Base-by-base conservation (phyloP, 2,329 filamentous ascomycete genomes). In the Colletotrichum karsti region DNA sequence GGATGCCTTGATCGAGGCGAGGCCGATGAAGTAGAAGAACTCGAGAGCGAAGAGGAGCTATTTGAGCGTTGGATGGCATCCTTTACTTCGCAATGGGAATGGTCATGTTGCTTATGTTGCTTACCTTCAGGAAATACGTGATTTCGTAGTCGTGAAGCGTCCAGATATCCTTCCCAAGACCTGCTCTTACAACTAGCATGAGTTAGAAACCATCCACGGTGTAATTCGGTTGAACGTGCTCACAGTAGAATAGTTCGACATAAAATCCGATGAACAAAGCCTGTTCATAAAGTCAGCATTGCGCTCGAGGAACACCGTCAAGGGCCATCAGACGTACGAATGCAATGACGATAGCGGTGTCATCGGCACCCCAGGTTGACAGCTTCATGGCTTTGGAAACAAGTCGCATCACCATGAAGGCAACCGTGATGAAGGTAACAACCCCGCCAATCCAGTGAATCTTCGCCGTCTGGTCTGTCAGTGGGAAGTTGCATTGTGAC, bases 121-220 rank as follows among this genome's bases (percentile, higher is more conserved):
- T 2, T 69, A 79, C 74, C 69, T 74, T 77, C 44, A 81, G 72
- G 5, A 75, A 75, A 4, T 54, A 35, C 1, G 75, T 75, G 13
- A 81, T 71, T 0, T 54, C 58, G 1, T 73, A 67, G 5, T 63
- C 42, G 3, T 73, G 60, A 1, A 81, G 59, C 5, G 74, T 76
- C 80, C 79, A 82, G 5, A 81, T 75, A 37, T 82, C 80, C 20
- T 76, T 73, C 3, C 80, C 80, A 39, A 81, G 78, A 0, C 72
- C 76, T 2, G 70, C 46, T 1, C 72, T 54, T 1, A 73, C 71
- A 10, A 73, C 77, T 22, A 13, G 9, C 13, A 9, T 13, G 12
- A 72, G 9, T 74, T 33, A 76, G 20, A n/a, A n/a, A n/a, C n/a
- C 18, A 28, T 15, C 13, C 13, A 2, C 3, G 18, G 5, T 2